phyloP scores from a whole-genome alignment of 805 yeast species.

The Hanseniaspora lindneri region DNA sequence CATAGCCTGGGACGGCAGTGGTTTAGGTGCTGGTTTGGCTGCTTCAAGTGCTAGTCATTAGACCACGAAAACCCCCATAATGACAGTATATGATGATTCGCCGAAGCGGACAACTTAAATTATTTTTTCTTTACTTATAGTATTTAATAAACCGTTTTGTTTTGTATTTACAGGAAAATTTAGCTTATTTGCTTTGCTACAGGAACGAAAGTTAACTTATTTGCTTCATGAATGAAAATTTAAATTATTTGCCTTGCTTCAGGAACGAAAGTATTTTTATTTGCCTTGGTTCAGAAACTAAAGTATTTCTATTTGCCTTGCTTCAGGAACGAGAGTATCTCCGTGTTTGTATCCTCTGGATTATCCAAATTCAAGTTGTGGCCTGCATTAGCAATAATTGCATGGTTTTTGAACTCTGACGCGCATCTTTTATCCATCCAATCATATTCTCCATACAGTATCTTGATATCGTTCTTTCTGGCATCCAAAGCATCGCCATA shows the following conservation, averaged over 20 bases:
- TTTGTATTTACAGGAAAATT: no score
- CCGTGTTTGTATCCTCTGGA: conserved; percentile 38
- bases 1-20: conserved; percentile 89
- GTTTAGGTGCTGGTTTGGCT: conserved; percentile 94
- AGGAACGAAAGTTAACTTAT: no score
- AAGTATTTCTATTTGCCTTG: neutral
- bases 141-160: no score
- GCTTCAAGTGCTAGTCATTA: conserved; percentile 38
- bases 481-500: conserved; percentile 33
- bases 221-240: neutral
- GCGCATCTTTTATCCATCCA: conserved; percentile 59
- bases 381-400: conserved; percentile 41
- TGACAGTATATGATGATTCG: no score
- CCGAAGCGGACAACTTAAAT: no score
- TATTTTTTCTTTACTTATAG: no score
- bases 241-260: neutral
- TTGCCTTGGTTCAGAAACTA: no score
- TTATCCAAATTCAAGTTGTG: conserved; percentile 71
- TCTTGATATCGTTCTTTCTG: conserved; percentile 33
- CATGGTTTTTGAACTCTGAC: conserved; percentile 19
- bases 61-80: no score
- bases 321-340: conserved; percentile 31
- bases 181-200: no score
- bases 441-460: conserved; percentile 56
- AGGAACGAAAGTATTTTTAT: neutral